Base-by-base conservation (phyloP, 2,329 filamentous ascomycete genomes). In the Claviceps pusilla region DNA sequence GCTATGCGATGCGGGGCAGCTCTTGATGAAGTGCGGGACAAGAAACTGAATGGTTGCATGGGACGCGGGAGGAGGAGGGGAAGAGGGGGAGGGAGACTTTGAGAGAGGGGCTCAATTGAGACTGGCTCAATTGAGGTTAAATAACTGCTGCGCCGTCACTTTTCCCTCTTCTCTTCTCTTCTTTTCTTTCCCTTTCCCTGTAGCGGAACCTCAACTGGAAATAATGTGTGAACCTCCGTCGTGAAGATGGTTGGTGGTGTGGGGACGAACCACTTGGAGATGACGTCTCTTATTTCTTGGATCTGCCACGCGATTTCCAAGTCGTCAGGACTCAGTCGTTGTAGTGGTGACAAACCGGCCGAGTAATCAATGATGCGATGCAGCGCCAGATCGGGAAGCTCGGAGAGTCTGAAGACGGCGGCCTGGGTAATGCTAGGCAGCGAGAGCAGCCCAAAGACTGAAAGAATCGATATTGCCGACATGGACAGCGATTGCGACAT, bases 1-100 rank as follows among this genome's bases (percentile, higher is more conserved):
- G 67, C 66, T 59, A 73, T 67, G 65, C 71, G 66, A 55, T 64
- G 62, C 59, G 67, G 63, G 60, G 66, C 66, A 60, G 58, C 46
- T 51, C 56, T 54, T 47, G 57, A 56, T 16, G 56, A 57, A 41
- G 56, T 49, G 41, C 56, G 52, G 48, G 51, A 56, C 37, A 57
- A 48, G 54, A 57, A 51, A 43, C 45, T 46, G 53, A 58, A 48
- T 43, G 51, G 33, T 55, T 55, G 55, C 59, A 60, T 60, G 41
- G 54, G 45, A 51, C 33, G 24, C 24, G 42, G 29, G 12, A 16
- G 16, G 4, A 10, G 31, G 33, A 7, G 46, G 4, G 29, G n/a
- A 19, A 19, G 19, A 19, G 29, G 28, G n/a, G 42, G 16, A 11
- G 19, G 4, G 46, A 31, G 28, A 28, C 19, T 19, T 19, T 19